These are phyloP conservation scores for Coniella vitis DNA, from an alignment of 2,329 filamentous ascomycete species.

Conservation along the genomic window DNA sequence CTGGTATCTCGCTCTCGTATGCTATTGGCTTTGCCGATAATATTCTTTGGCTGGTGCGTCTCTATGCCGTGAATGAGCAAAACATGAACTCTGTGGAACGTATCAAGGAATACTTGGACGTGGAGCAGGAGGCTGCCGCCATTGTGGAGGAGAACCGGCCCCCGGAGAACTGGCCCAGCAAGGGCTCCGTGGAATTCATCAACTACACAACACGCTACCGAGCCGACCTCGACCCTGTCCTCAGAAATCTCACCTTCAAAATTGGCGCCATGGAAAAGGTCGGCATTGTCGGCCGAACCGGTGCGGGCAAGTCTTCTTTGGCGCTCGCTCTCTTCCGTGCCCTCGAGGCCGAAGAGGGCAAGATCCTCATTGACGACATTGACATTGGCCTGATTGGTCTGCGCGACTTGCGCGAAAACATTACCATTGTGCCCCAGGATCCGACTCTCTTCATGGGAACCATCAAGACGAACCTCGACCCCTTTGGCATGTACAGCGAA, in stretches of 20 bases:
- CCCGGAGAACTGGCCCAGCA: slow-evolving; percentile 72
- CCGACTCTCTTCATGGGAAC: slow-evolving; percentile 91
- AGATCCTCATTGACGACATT: slow-evolving; percentile 85
- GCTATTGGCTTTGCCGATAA: slow-evolving; percentile 97
- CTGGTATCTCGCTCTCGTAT: slow-evolving; percentile 90
- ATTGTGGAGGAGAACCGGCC: slow-evolving; percentile 75
- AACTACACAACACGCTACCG: slow-evolving; percentile 87
- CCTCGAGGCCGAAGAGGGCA: slow-evolving; percentile 82
- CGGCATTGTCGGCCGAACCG: slow-evolving; percentile 90
- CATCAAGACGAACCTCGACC: slow-evolving; percentile 86
- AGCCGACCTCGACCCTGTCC: slow-evolving; percentile 76
- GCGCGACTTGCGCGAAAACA: slow-evolving; percentile 85
- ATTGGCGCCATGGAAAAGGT: slow-evolving; percentile 86
- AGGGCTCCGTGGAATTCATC: slow-evolving; percentile 81
- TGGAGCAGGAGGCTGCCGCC: slow-evolving; percentile 83
- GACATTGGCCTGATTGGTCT: slow-evolving; percentile 86
- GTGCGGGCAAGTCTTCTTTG: slow-evolving; percentile 92
- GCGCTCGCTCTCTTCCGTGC: slow-evolving; percentile 90
- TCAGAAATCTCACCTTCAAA: slow-evolving; percentile 78
- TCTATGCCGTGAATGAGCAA: slow-evolving; percentile 94
- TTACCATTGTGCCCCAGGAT: slow-evolving; percentile 97
- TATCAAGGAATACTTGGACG: slow-evolving; percentile 92
- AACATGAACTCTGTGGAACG: slow-evolving; percentile 99
- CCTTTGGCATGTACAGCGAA: slow-evolving; percentile 82
- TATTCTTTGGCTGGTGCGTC: slow-evolving; percentile 87